Percentiles rank a stretch among this genome's conserved stretches.
phyloP scores from a whole-genome alignment of 768 basidiomycete genomes.

The Phaffia tasmanica region DNA sequence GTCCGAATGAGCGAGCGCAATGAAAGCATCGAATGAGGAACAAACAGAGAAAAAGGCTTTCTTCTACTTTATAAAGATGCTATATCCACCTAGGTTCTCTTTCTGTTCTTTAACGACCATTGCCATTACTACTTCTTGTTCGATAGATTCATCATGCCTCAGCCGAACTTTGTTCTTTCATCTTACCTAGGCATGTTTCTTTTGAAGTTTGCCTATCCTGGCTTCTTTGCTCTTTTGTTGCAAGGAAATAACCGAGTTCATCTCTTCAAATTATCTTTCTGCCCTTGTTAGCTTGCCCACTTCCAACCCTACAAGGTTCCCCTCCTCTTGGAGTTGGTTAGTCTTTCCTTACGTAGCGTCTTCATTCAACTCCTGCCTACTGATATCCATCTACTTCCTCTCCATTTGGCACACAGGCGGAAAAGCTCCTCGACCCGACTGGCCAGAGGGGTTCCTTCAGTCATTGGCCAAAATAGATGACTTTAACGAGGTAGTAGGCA shows the following conservation, averaged over 20 bases:
- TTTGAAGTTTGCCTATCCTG: background rate
- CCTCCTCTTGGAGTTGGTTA: constrained; percentile 37
- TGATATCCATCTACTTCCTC: background rate
- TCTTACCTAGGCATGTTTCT: constrained; percentile 31
- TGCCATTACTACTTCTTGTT: too few species aligned
- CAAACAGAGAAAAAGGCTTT: too few species aligned
- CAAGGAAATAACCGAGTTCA: background rate
- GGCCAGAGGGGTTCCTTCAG: constrained; percentile 32
- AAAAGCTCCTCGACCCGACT: constrained; percentile 28
- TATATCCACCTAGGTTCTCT: too few species aligned
- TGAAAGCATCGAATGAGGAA: too few species aligned
- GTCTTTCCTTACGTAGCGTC: constrained; percentile 17
- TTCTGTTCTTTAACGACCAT: too few species aligned
- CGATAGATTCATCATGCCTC: constrained; percentile 33
- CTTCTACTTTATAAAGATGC: too few species aligned
- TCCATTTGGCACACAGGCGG: constrained; percentile 3
- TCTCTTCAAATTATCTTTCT: background rate
- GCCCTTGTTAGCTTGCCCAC: constrained; percentile 14
- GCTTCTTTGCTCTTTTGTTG: background rate
- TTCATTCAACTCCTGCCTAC: background rate
- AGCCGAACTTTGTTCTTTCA: constrained; percentile 34
- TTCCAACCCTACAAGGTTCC: constrained; percentile 34
- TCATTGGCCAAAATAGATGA: constrained; percentile 34
- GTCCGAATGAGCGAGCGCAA: too few species aligned
- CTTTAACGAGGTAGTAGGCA: constrained; percentile 31